Base-by-base conservation (phyloP, 164 flowering plant genomes). In the Macadamia integrifolia region DNA sequence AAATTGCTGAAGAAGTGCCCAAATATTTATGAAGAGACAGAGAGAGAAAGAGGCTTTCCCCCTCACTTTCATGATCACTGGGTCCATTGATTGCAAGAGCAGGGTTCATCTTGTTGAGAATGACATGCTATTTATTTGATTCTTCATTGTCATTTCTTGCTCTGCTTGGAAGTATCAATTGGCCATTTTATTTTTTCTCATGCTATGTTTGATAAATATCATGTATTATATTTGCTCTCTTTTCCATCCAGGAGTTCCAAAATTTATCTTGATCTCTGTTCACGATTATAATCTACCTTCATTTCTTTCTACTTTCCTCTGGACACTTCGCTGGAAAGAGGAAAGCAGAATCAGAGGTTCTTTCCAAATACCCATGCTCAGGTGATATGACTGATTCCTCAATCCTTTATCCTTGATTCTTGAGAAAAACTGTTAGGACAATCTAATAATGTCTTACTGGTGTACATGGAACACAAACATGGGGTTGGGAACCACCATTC, bases 311-410 rank as follows among this genome's bases (percentile, higher is more conserved):
- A 62, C 97, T 94, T 60, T 67, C 83, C 43, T 83, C 88, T 18
- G 93, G 90, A 65, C 92, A 92, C 83, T 94, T 90, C 81, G 87
- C 97, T 1, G 99, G 97, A 70, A 92, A 94, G 85, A 84, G 97
- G 71, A 83, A 85, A 80, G 99, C 99, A 3, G 99, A 94, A 77
- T 84, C 97, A 58, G 97, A 89, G 74, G 92, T 92, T 72, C 90
- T 90, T 31, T 85, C 95, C 70, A 90, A 88, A 73, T 94, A 81
- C 74, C 92, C 97, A 35, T 78, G 65, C 62, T 83, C 97, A n/a
- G 99, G 99, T 93, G 80, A 75, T 67, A n/a, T 43, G 7, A 61
- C 1, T 50, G 9, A 28, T 35, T 35, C 40, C 58, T 31, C 35
- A 60, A 40, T 44, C 40, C 61, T 32, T 59, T 23, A 12, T 30